These are phyloP conservation scores for Mycena sanguinolenta DNA, from an alignment of 768 basidiomycete species.

Conservation along the genomic window DNA sequence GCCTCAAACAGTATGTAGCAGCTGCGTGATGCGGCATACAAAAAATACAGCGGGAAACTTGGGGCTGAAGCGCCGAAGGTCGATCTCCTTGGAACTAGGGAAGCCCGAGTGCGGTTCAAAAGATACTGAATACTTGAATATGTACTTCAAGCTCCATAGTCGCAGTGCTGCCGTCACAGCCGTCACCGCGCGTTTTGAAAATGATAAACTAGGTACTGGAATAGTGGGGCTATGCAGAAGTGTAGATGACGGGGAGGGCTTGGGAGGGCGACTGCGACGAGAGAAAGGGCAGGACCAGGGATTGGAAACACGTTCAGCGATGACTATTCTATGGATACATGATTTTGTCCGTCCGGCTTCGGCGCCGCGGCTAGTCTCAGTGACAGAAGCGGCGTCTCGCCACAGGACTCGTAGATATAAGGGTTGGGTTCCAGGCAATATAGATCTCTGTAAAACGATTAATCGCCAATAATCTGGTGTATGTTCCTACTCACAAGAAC, in stretches of 20 bases:
- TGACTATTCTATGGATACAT: background rate
- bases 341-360: background rate
- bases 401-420: background rate
- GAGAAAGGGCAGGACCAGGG: slow-evolving; percentile 75
- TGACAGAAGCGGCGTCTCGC: slow-evolving; percentile 10
- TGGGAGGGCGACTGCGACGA: slow-evolving; percentile 83
- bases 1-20: no score
- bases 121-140: no score
- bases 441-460: background rate
- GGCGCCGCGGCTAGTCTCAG: background rate
- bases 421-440: background rate
- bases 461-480: background rate
- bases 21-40: no score
- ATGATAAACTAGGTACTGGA: no score
- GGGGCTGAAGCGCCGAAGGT: no score
- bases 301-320: slow-evolving; percentile 67
- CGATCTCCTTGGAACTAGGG: no score
- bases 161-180: no score
- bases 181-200: no score
- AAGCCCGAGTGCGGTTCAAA: no score
- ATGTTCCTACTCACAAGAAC: background rate
- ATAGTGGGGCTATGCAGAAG: slow-evolving; percentile 71
- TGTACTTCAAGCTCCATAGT: no score
- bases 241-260: slow-evolving; percentile 73
- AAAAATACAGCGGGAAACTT: no score